These are phyloP conservation scores for Candida frijolesensis DNA, from an alignment of 1,139 yeast species.

Conservation along the genomic window DNA sequence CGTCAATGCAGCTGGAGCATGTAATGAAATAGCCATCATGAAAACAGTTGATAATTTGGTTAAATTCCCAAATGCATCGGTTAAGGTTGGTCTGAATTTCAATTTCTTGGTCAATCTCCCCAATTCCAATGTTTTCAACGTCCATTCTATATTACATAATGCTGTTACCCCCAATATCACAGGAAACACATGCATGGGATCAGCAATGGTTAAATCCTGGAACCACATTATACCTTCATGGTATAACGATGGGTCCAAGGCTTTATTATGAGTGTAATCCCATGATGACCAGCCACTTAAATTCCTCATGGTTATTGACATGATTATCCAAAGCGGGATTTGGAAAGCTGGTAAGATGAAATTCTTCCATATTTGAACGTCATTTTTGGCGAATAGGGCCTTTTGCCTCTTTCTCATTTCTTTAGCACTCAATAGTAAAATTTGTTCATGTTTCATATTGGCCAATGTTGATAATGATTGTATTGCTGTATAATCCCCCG, in stretches of 20 bases:
- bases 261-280: conserved; percentile 46
- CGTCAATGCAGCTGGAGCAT: conserved; percentile 81
- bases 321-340: conserved; percentile 83
- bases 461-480: conserved; percentile 33
- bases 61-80: conserved; percentile 62
- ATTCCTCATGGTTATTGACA: conserved; percentile 75
- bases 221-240: conserved; percentile 64
- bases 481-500: conserved; percentile 14
- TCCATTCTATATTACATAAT: conserved; percentile 80
- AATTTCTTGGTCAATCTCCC: conserved; percentile 43
- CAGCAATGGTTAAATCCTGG: conserved; percentile 58
- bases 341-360: conserved; percentile 74
- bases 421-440: conserved; percentile 68
- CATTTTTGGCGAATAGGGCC: conserved; percentile 60
- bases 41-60: conserved; percentile 77
- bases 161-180: conserved; percentile 69
- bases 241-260: conserved; percentile 57
- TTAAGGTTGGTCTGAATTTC: conserved; percentile 57
- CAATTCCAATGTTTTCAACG: conserved; percentile 54
- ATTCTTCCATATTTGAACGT: conserved; percentile 82
- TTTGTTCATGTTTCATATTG: conserved; percentile 74
- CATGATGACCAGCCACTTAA: conserved; percentile 72
- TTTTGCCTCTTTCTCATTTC: conserved; percentile 79
- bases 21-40: conserved; percentile 80
- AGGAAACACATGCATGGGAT: conserved; percentile 69